These are phyloP conservation scores for Colletotrichum siamense DNA, from an alignment of 2,329 filamentous ascomycete species.

Conservation along the genomic window DNA sequence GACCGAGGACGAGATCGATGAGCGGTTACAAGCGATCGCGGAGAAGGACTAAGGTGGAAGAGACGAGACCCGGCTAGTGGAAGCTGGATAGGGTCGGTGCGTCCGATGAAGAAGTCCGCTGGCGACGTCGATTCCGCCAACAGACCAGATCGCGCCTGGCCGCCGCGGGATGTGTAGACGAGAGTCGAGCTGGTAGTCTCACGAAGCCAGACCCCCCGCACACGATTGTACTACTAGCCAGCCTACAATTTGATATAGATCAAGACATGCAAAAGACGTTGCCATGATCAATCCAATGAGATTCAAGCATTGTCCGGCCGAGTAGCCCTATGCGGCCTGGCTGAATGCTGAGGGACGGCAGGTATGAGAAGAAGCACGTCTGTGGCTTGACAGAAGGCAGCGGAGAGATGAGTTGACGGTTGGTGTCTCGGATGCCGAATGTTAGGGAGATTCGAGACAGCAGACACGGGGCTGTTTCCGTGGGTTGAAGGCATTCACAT, in stretches of 20 bases:
- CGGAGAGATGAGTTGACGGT: neutral
- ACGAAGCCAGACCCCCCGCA: slow-evolving; percentile 8
- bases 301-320: neutral
- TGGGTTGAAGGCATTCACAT: neutral
- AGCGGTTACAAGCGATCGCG: slow-evolving; percentile 95
- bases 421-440: neutral
- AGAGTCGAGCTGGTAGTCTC: slow-evolving; percentile 1
- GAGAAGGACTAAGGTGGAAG: slow-evolving; percentile 84
- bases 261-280: slow-evolving; percentile 25
- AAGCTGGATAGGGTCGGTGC: slow-evolving; percentile 10
- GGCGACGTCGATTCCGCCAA: neutral
- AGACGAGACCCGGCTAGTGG: slow-evolving; percentile 3
- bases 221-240: slow-evolving; percentile 24
- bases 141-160: slow-evolving; percentile 4
- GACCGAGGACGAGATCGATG: slow-evolving; percentile 97
- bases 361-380: neutral
- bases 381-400: neutral
- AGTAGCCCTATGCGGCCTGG: slow-evolving; percentile 19
- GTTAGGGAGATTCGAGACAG: neutral
- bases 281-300: slow-evolving; percentile 7
- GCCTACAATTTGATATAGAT: slow-evolving; percentile 28
- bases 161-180: slow-evolving; percentile 7
- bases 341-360: slow-evolving; percentile 17
- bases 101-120: neutral
- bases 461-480: neutral